phyloP scores from a whole-genome alignment of 345 rosid species.

The Bruguiera gymnorhiza region DNA sequence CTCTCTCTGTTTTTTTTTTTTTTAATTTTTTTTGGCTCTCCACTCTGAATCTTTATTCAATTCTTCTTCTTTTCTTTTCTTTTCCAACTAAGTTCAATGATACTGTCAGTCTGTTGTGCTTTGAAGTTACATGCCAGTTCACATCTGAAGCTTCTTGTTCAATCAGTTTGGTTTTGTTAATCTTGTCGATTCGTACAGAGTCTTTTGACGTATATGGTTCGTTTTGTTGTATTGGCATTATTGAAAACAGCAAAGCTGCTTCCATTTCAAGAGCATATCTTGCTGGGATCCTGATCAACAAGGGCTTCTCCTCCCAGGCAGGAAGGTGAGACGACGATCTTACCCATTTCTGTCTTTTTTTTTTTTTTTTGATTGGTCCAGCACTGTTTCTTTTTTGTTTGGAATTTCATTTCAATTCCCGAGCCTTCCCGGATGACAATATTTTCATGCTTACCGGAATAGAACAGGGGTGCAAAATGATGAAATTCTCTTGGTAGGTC shows the following conservation, averaged over 20 bases:
- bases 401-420: too few species aligned
- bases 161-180: neutral
- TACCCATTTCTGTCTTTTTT: neutral
- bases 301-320: constrained; percentile 23
- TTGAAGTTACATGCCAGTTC: too few species aligned
- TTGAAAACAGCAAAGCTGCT: neutral
- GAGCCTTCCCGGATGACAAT: too few species aligned
- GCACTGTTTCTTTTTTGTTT: too few species aligned
- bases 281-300: constrained; percentile 24
- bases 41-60: neutral
- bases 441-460: too few species aligned
- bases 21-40: neutral
- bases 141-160: neutral
- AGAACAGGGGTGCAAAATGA: too few species aligned
- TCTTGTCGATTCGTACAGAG: neutral
- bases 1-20: neutral
- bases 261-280: constrained; percentile 15
- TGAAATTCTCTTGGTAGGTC: too few species aligned
- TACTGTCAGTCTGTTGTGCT: neutral
- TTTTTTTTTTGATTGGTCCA: neutral
- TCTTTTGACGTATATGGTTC: too few species aligned
- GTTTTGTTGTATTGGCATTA: neutral
- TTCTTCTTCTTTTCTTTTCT: neutral
- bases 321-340: constrained; percentile 22
- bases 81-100: neutral